These are phyloP conservation scores for Erythrophleum fordii DNA, from an alignment of 306 rosid genomes.

Conservation along the genomic window DNA sequence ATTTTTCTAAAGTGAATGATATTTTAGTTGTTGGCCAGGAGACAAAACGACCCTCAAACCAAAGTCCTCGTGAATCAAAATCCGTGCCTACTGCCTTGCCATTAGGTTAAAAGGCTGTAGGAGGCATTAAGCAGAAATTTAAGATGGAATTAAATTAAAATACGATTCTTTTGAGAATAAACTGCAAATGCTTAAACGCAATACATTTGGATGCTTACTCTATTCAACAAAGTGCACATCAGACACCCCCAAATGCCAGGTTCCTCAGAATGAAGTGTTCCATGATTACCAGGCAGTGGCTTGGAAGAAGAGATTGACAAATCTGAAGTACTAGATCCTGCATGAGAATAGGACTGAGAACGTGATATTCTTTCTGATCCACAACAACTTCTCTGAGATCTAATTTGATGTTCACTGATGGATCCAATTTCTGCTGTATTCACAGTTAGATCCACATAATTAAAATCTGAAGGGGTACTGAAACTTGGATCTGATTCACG, in stretches of 20 bases:
- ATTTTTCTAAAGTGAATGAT: neutral
- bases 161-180: neutral
- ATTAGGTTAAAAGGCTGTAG: slow-evolving; percentile 1
- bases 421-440: slow-evolving; percentile 41
- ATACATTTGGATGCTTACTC: slow-evolving; percentile 53
- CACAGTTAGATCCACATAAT: slow-evolving; percentile 54
- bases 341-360: slow-evolving; percentile 40
- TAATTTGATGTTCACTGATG: slow-evolving; percentile 26
- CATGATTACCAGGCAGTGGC: slow-evolving; percentile 32
- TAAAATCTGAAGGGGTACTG: slow-evolving; percentile 28
- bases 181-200: slow-evolving; percentile 12
- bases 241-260: slow-evolving; percentile 74
- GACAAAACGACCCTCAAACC: neutral
- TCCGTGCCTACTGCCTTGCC: neutral
- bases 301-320: slow-evolving; percentile 40
- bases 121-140: neutral
- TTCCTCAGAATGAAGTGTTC: slow-evolving; percentile 46
- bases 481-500: slow-evolving; percentile 44
- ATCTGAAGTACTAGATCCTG: slow-evolving; percentile 47
- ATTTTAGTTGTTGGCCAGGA: neutral
- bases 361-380: slow-evolving; percentile 38
- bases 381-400: slow-evolving; percentile 37
- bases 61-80: neutral
- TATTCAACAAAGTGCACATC: slow-evolving; percentile 83
- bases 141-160: neutral